A percentile compares a stretch with the other conserved stretches of the same genome.
phyloP scores from a whole-genome alignment of 371 early-diverging fungal genomes.

The Quaeritorhiza haematococci region DNA sequence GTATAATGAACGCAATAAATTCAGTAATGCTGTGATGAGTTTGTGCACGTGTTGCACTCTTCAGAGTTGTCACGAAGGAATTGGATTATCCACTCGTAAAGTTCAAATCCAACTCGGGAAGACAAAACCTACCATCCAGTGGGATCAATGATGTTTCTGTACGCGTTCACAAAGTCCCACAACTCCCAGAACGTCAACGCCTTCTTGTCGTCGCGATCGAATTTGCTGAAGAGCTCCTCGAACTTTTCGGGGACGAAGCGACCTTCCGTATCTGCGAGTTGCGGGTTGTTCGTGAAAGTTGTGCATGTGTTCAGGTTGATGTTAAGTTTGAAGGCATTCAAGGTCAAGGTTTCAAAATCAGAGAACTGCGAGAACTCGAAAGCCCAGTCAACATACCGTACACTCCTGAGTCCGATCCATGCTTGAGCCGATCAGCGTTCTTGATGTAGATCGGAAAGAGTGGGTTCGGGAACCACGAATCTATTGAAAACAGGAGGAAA shows the following conservation, averaged over 20 bases:
- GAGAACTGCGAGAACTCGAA: conserved; percentile 11
- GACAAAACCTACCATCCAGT: neutral
- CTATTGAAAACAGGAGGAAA: neutral
- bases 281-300: neutral
- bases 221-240: conserved; percentile 48
- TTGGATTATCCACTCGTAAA: neutral
- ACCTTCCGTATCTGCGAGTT: conserved; percentile 16
- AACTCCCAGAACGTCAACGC: conserved; percentile 13
- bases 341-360: conserved; percentile 1
- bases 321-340: neutral
- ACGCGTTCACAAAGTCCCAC: neutral
- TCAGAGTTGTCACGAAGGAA: neutral
- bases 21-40: neutral
- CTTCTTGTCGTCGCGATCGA: conserved; percentile 23
- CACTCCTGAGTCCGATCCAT: conserved; percentile 44
- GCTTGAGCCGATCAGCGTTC: conserved; percentile 44
- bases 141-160: neutral
- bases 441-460: conserved; percentile 34
- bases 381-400: conserved; percentile 40
- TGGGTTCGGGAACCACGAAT: conserved; percentile 20
- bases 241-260: conserved; percentile 39
- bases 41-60: conserved; percentile 10
- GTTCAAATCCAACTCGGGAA: neutral
- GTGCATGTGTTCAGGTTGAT: neutral
- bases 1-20: neutral